Evolutionary conservation across 148 eudicot genomes (phyloP), one percentile per base, ranked within the genome.

Genomic region (Dysphania ambrosioides): DNA sequence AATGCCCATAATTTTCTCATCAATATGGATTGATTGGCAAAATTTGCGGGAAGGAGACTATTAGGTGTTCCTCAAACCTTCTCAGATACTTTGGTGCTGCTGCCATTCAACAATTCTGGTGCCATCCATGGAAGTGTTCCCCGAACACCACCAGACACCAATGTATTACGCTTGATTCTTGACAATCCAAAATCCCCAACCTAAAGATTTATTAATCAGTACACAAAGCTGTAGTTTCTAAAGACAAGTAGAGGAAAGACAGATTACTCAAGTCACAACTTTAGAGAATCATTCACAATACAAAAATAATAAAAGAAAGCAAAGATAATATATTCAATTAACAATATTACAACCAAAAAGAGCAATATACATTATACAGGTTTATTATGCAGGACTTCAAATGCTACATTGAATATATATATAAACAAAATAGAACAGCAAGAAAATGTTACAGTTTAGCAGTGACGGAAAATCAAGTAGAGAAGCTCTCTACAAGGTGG

Each of bases 121-220:
- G 98, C 98, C 97, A 93, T 93, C 97, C 98, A 93, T 4, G 98
- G 98, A 75, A 93, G 94, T 71, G 98, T 89, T 72, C 98, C 97
- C 71, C 98, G 86, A 56, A 94, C 97, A 73, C 98, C 98, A 77
- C 98, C 98, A 68, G 98, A 94, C 41, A 94, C 93, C 77, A 94
- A 83, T 75, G 98, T 94, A 77, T 94, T 94, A 58, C 91, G 93
- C 75, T 94, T 94, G 76, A 94, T 94, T 79, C 97, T 91, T 36
- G 98, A 94, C 67, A 94, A 81, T 31, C 98, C 98, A 81, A 94
- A 94, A 77, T 94, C 98, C 65, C 97, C 98, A 78, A 94, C 98
- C 98, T 94, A 83, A 74, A 79, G 6, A 65, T 38, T 59, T 63
- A 38, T 23, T 21, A 62, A 79, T 69, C 57, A 70, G 51, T 30